Evolutionary conservation across 495 filamentous ascomycete species (phyloP), one percentile per base, ranked within the genome.

Genomic region (Hypoxylon trugodes): DNA sequence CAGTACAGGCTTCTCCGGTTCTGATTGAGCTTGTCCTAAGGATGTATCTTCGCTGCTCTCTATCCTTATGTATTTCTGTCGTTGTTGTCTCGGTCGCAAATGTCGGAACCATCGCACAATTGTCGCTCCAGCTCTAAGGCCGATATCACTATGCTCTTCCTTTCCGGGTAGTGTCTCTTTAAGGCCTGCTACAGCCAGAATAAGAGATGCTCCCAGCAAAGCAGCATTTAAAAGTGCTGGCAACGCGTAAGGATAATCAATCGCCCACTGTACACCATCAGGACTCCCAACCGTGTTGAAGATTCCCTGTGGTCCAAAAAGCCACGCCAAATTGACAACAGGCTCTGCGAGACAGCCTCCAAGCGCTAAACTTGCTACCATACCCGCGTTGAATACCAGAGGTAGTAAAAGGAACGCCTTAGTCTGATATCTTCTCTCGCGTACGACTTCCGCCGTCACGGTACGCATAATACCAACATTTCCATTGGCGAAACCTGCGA

Each of bases 391-490:
- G 60, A 90, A 92, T 36, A 86, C 89, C 81, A 94, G 87, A 0
- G 92, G 92, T 47, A 96, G 68, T n/a, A 95, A 74, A 28, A 93
- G 70, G 54, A 95, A 94, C 0, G 91, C 91, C 25, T 90, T 80
- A 10, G 85, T 86, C 76, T 91, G 90, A 62, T 84, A 90, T 70
- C 76, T 82, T 63, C 81, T 84, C 73, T 89, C 86, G 48, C 76
- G 68, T 5, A 88, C 77, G 30, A 85, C 81, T 74, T 96, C 92
- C 4, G 84, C 83, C 21, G 93, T 89, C 83, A 92, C 91, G 0
- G 89, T 94, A 37, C 91, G 81, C 75, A 94, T 87, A 28, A 93
- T 89, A 0, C 90, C 90, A 0, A 92, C 86, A 65, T 92, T 95
- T 0, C 90, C 91, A 69, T 91, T 92, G 59, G 87, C 80, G 0